Evolutionary conservation across 768 basidiomycete species (phyloP).

Genomic region (Sutorius australiensis): DNA sequence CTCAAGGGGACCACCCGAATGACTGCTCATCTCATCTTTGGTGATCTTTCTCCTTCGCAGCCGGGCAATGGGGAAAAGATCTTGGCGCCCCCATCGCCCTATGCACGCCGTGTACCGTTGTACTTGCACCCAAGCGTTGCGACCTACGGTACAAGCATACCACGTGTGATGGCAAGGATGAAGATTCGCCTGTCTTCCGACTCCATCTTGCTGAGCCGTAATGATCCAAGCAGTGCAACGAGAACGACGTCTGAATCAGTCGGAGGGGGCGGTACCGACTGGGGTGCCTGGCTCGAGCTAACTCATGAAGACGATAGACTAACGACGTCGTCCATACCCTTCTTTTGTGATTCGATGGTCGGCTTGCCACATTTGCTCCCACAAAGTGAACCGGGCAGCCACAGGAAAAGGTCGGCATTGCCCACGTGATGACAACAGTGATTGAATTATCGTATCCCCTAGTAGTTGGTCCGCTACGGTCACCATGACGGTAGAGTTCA

Average conservation of each 20-base stretch:
- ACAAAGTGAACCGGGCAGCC: constrained; percentile 37
- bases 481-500: constrained; percentile 59
- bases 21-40: constrained; percentile 55
- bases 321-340: constrained; percentile 46
- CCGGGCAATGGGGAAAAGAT: constrained; percentile 16
- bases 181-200: constrained; percentile 41
- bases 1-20: constrained; percentile 45
- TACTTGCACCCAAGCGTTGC: constrained; percentile 48
- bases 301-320: constrained; percentile 46
- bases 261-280: constrained; percentile 53
- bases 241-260: constrained; percentile 39
- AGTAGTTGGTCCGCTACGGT: constrained; percentile 63
- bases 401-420: constrained; percentile 12
- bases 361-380: constrained; percentile 49
- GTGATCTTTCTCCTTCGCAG: constrained; percentile 37
- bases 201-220: constrained; percentile 36
- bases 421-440: background rate
- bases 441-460: background rate
- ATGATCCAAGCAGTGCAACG: constrained; percentile 34
- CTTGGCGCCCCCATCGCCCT: constrained; percentile 50
- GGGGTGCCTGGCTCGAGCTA: constrained; percentile 52
- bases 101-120: constrained; percentile 57
- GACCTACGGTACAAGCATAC: constrained; percentile 17
- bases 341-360: constrained; percentile 53
- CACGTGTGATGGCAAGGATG: constrained; percentile 35